These are phyloP conservation scores for Emericellopsis cladophorae DNA, from an alignment of 2,329 filamentous ascomycete genomes.

Conservation along the genomic window DNA sequence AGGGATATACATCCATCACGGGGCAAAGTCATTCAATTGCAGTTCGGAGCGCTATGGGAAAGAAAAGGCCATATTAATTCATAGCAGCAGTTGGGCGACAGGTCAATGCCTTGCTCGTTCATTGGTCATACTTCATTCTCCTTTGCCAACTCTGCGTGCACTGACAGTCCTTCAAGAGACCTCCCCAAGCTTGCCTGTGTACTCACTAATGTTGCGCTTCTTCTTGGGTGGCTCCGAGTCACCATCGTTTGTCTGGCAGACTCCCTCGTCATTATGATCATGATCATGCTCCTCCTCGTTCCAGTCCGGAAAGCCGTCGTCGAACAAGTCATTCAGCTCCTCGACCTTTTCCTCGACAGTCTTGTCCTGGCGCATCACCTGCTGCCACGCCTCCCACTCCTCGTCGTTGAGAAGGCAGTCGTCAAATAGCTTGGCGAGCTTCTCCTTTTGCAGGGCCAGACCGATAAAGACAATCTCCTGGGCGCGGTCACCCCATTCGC, in stretches of 20 bases:
- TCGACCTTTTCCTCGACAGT: conserved; percentile 27
- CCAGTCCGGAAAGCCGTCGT: conserved; percentile 48
- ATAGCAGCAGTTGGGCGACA: too few species aligned
- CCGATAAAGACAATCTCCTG: conserved; percentile 68
- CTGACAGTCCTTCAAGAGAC: not conserved
- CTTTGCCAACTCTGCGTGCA: too few species aligned
- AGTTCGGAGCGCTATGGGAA: too few species aligned
- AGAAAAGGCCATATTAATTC: too few species aligned
- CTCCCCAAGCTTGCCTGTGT: not conserved
- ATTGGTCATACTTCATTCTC: too few species aligned
- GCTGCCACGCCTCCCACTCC: conserved; percentile 42
- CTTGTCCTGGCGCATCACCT: conserved; percentile 31
- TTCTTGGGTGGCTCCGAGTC: too few species aligned
- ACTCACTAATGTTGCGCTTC: not conserved
- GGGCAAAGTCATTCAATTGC: too few species aligned
- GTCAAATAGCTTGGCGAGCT: conserved; percentile 42
- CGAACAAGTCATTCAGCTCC: conserved; percentile 35
- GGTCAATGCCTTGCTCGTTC: too few species aligned
- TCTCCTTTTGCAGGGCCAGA: conserved; percentile 41
- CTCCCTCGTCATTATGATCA: conserved; percentile 4
- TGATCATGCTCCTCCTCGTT: conserved; percentile 22
- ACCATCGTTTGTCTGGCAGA: not conserved
- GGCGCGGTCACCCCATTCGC: conserved; percentile 55
- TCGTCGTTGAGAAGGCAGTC: conserved; percentile 46
- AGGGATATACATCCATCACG: too few species aligned